phyloP scores from a whole-genome alignment of 2,329 filamentous ascomycete genomes.

The Fusarium oligoseptatum region DNA sequence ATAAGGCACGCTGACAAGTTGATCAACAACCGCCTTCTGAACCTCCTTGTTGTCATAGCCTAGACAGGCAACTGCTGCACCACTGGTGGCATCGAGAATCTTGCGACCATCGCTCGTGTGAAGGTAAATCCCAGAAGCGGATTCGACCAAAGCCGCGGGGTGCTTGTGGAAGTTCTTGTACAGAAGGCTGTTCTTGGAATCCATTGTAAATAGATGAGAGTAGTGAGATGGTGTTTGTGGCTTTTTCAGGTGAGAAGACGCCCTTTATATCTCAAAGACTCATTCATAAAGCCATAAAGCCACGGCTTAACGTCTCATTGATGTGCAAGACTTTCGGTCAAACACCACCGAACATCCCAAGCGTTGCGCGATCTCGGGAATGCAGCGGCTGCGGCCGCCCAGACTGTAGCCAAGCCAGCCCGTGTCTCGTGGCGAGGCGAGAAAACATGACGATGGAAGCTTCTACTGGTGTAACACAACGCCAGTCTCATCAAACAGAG shows the following conservation, averaged over 20 bases:
- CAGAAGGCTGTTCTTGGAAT: constrained; percentile 40
- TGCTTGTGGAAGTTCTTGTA: constrained; percentile 45
- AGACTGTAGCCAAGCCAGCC: constrained; percentile 2
- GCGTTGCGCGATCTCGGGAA: not conserved
- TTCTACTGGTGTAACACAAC: not conserved
- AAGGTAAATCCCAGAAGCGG: constrained; percentile 33
- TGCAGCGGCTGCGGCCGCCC: not conserved
- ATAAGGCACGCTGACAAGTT: constrained; percentile 35
- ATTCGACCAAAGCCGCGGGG: constrained; percentile 38
- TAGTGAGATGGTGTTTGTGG: not conserved
- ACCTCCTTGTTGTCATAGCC: constrained; percentile 42
- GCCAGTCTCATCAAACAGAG: not conserved
- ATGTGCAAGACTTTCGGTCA: not conserved
- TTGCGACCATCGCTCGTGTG: constrained; percentile 38
- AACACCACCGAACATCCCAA: not conserved
- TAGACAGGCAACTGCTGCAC: constrained; percentile 41
- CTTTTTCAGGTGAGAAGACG: accelerated
- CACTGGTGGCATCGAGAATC: constrained; percentile 43
- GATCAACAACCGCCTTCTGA: constrained; percentile 37
- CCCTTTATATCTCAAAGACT: not conserved
- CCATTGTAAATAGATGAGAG: constrained; percentile 17
- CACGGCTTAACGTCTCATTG: not conserved
- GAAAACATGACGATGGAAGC: not conserved
- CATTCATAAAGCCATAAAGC: not conserved
- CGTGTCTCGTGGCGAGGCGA: not conserved